These are phyloP conservation scores for Nyctanthes arbortristis DNA, from an alignment of 257 asterid species.

Conservation along the genomic window DNA sequence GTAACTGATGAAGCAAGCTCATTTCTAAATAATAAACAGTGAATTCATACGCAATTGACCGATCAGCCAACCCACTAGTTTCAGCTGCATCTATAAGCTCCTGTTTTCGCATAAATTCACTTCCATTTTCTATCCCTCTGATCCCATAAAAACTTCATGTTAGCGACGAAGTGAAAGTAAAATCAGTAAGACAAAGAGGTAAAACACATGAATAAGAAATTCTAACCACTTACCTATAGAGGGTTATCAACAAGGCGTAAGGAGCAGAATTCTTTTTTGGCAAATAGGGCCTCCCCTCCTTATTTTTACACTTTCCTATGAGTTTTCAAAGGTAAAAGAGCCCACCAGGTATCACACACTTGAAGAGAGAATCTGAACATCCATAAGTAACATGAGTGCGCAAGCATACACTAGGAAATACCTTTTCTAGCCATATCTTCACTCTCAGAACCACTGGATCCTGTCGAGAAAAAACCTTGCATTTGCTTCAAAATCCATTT, in stretches of 20 bases:
- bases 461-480: conserved; percentile 65
- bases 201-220: background rate
- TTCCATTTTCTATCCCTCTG: conserved; percentile 63
- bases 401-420: conserved; percentile 20
- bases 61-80: conserved; percentile 94
- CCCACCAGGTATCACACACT: conserved; percentile 1
- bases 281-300: conserved; percentile 63
- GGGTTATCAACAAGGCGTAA: conserved; percentile 81
- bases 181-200: background rate
- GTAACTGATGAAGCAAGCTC: conserved; percentile 16
- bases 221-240: conserved; percentile 58
- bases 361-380: background rate
- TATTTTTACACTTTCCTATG: conserved; percentile 54
- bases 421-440: conserved; percentile 51
- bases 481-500: conserved; percentile 89
- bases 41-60: conserved; percentile 60
- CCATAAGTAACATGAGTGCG: background rate
- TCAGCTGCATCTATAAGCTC: conserved; percentile 91
- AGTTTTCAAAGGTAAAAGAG: conserved; percentile 19
- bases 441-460: conserved; percentile 42
- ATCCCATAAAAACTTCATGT: conserved; percentile 3
- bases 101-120: conserved; percentile 74
- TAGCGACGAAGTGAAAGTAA: background rate
- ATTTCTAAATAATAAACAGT: conserved; percentile 14
- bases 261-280: conserved; percentile 97